Evolutionary conservation across 768 basidiomycete genomes (phyloP), one percentile per base, ranked within the genome.

Genomic region (Pulveroboletus sp.): DNA sequence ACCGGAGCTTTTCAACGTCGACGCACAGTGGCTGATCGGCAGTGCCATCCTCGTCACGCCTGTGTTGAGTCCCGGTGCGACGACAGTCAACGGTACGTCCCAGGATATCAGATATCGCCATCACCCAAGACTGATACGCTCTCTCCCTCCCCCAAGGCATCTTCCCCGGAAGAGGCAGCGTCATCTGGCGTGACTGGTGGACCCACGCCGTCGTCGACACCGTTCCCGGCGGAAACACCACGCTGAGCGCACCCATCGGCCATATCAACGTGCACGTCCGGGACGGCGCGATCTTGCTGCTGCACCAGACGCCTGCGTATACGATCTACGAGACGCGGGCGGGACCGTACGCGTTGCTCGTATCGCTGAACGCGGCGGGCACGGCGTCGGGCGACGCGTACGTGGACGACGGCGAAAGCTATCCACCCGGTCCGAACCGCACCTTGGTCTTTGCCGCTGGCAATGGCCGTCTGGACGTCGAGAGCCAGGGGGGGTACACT

Each of bases 261-360:
- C 82, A 87, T 58, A 89, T 90, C 66, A 84, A 84, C 50, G 81
- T 89, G 21, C 85, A 89, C 61, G 65, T 90, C 49, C 79, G 87
- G n/a, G 80, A 82, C 48, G 80, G 82, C 21, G 74, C 84, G 14
- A 80, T 80, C 27, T 63, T 90, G 12, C 75, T 90, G 17, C 62
- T 87, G 33, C 80, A 90, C 60, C 68, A 76, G 9, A 51, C 72
- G 44, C 84, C 87, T 8, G 81, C 66, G 1, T 87, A 88, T 63
- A 90, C 86, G 1, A 75, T 80, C 53, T 74, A 77, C 45, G 85
- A 85, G 62, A 88, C 87, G 1, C 74, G 77, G 4, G 66, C 75
- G 36, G 78, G 79, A 0, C 80, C 84, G 0, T 89, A 79, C 64
- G 72, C 78, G 12, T 70, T 90, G 7, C 74, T 90, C 27, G 74